Conservation (phyloP, 176 grass and related monocot species). For the Echinochloa phyllopogon region DNA sequence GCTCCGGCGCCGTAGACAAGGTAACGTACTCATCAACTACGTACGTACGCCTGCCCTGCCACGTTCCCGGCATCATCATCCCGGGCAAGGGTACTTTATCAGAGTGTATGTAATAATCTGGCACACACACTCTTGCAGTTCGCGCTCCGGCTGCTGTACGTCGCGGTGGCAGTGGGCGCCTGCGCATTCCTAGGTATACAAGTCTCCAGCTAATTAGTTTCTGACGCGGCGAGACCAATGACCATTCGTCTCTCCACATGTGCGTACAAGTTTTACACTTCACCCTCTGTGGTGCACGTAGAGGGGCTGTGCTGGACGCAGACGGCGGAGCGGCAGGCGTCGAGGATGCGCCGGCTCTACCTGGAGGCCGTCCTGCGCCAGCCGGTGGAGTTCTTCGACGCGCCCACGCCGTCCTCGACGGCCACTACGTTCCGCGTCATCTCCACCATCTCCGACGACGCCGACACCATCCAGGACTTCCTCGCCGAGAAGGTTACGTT, state of each 20-base stretch:
- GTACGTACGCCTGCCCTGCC: not conserved
- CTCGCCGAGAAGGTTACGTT: constrained; percentile 60
- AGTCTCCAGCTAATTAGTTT: no score
- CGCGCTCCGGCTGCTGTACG: constrained; percentile 55
- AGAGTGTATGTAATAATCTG: no score
- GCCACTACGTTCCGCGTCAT: constrained; percentile 58
- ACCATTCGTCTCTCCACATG: no score
- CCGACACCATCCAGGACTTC: constrained; percentile 62
- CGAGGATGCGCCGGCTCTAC: constrained; percentile 58
- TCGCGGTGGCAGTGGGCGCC: constrained; percentile 43
- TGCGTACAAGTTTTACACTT: no score
- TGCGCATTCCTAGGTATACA: constrained; percentile 51
- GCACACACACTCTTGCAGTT: constrained; percentile 9
- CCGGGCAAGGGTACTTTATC: no score
- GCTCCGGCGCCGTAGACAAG: constrained; percentile 42
- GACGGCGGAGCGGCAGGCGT: constrained; percentile 60
- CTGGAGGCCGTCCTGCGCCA: constrained; percentile 63
- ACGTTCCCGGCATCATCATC: not conserved
- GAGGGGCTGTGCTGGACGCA: constrained; percentile 61
- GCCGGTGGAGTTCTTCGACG: constrained; percentile 63
- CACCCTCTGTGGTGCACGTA: not conserved
- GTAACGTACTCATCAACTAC: not conserved
- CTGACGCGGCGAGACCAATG: no score
- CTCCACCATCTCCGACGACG: constrained; percentile 68
- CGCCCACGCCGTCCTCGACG: constrained; percentile 29